Conservation (phyloP, 2,329 filamentous ascomycete genomes). For the Aspergillus cejpii region DNA sequence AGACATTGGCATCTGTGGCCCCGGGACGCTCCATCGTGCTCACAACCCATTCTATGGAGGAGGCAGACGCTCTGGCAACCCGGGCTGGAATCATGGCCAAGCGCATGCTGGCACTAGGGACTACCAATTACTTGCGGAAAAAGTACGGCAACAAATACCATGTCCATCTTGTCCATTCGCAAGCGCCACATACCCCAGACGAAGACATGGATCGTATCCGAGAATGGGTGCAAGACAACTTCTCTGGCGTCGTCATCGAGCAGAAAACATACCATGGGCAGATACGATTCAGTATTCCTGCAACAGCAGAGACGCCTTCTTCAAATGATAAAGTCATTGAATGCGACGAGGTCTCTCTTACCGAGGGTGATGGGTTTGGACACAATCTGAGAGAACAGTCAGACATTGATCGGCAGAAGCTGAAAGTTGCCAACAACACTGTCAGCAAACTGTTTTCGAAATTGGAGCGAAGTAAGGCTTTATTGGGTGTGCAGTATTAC, state of each 20-base stretch:
- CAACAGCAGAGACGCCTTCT: neutral
- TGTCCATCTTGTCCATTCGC: slow-evolving; percentile 69
- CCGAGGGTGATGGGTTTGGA: neutral
- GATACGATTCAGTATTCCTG: slow-evolving; percentile 72
- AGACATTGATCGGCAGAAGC: neutral
- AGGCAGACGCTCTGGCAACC: slow-evolving; percentile 79
- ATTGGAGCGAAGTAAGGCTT: slow-evolving; percentile 63
- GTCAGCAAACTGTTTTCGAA: slow-evolving; percentile 60
- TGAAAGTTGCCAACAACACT: slow-evolving; percentile 1
- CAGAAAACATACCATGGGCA: slow-evolving; percentile 76
- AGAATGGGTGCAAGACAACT: slow-evolving; percentile 56
- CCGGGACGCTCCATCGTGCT: slow-evolving; percentile 75
- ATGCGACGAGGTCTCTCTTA: neutral
- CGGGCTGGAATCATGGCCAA: slow-evolving; percentile 79
- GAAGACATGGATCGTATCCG: slow-evolving; percentile 62
- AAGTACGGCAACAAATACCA: slow-evolving; percentile 73
- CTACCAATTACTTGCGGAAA: slow-evolving; percentile 62
- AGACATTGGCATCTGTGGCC: slow-evolving; percentile 66
- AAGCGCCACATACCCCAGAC: slow-evolving; percentile 64
- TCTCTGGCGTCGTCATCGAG: slow-evolving; percentile 63
- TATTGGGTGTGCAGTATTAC: slow-evolving; percentile 73
- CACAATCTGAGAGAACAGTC: neutral
- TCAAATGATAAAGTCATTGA: neutral
- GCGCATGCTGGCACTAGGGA: slow-evolving; percentile 78
- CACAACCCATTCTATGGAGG: slow-evolving; percentile 93